Evolutionary conservation across 148 eudicot genomes (phyloP), one percentile per base, ranked within the genome.

Genomic region (Persicaria tinctoria): DNA sequence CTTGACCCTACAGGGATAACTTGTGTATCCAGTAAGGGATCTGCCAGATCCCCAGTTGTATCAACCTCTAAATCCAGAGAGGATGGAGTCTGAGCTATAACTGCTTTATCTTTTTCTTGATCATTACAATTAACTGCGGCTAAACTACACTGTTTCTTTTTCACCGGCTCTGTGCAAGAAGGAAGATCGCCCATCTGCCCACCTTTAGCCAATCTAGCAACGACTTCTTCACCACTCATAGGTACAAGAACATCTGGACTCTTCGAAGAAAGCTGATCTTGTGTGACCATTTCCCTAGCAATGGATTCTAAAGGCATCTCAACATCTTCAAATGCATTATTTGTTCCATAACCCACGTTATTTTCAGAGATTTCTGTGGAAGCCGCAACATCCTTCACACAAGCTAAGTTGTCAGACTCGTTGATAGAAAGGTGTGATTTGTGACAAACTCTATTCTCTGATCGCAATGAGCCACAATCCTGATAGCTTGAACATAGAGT

Each of bases 121-220:
- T 66, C 78, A 4, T 49, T 46, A 77, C 55, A 55, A 64, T 16
- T 47, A 48, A 46, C 56, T 49, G 72, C 63, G 63, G 60, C 78
- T 6, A 20, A 54, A 41, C 59, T 73, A 70, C 55, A 60, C 13
- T 84, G 68, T 45, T 59, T 64, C 60, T 74, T 76, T 50, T 74
- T 59, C 45, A 73, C 74, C 68, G 38, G 69, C 44, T 54, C 77
- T 8, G 53, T 78, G 44, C 51, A 68, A 73, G 51, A 68, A 51
- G 14, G 59, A 60, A 71, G 6, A 66, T 46, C 74, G 71, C 79
- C 79, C 27, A 62, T 73, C 8, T 68, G 71, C 9, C 72, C 73
- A 46, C 69, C 82, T 68, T 80, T 78, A 68, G 76, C 80, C 45
- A 81, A 75, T 76, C 75, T 84, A 75, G 74, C 79, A 78, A 76